Percentiles rank a stretch among this genome's conserved stretches.
These are phyloP conservation scores for Stenogyne calaminthoides DNA, from an alignment of 305 asterid genomes.

Conservation along the genomic window DNA sequence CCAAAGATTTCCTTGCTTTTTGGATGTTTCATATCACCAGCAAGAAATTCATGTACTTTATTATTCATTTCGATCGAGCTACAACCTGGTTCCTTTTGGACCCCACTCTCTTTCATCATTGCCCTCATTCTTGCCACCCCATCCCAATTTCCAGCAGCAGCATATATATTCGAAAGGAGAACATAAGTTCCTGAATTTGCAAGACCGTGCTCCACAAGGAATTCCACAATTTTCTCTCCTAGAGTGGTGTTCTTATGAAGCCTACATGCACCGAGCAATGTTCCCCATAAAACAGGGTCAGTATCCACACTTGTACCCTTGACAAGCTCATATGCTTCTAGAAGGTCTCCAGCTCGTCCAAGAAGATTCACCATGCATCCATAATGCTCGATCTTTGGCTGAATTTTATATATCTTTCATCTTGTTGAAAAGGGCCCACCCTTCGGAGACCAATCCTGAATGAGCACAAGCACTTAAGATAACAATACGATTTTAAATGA, in stretches of 20 bases:
- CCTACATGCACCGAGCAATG: constrained; percentile 51
- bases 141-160: constrained; percentile 48
- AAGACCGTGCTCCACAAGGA: constrained; percentile 31
- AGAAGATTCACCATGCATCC: constrained; percentile 66
- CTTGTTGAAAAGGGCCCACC: constrained; percentile 44
- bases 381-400: constrained; percentile 55
- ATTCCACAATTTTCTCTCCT: constrained; percentile 41
- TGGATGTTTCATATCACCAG: constrained; percentile 55
- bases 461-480: constrained; percentile 63
- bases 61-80: constrained; percentile 59
- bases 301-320: constrained; percentile 28
- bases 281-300: constrained; percentile 48
- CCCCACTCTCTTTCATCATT: constrained; percentile 48
- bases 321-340: constrained; percentile 46
- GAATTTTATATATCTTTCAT: constrained; percentile 42
- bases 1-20: constrained; percentile 46
- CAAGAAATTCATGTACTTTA: constrained; percentile 54
- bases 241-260: constrained; percentile 42
- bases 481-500: no score
- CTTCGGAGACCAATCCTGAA: constrained; percentile 57
- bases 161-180: constrained; percentile 52
- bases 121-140: constrained; percentile 46
- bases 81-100: constrained; percentile 56
- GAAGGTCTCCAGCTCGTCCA: constrained; percentile 49
- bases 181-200: constrained; percentile 50